phyloP scores from a whole-genome alignment of 768 basidiomycete genomes.

The Omphalotus guepiniiformis region DNA sequence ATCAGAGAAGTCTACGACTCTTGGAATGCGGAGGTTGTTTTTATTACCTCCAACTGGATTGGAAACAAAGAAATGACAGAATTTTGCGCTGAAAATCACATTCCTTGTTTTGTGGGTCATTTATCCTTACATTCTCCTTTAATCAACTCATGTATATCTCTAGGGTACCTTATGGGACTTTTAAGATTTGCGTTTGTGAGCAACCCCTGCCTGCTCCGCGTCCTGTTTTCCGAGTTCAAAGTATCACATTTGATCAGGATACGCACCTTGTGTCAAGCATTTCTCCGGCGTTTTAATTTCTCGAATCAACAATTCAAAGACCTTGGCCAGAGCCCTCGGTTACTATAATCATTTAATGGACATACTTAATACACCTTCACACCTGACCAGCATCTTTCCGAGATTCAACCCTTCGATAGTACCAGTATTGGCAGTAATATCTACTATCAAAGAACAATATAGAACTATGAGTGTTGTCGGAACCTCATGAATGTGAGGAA shows the following conservation, averaged over 20 bases:
- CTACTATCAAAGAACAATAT: too few species aligned
- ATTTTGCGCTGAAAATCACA: slow-evolving; percentile 67
- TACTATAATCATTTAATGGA: too few species aligned
- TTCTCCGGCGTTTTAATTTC: too few species aligned
- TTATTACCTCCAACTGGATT: slow-evolving; percentile 76
- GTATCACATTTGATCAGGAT: background rate
- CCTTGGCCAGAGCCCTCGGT: too few species aligned
- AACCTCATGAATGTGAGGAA: too few species aligned
- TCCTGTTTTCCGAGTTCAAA: background rate
- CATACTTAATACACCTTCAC: too few species aligned
- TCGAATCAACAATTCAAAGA: too few species aligned
- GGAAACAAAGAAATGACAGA: slow-evolving; percentile 83
- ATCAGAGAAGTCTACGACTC: slow-evolving; percentile 66
- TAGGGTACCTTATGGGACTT: slow-evolving; percentile 76
- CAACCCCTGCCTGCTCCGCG: background rate
- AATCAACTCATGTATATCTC: background rate
- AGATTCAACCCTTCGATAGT: too few species aligned
- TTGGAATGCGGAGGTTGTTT: slow-evolving; percentile 82
- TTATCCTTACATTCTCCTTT: background rate
- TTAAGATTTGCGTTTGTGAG: slow-evolving; percentile 15
- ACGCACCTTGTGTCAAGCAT: too few species aligned
- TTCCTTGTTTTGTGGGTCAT: slow-evolving; percentile 53
- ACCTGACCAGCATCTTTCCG: too few species aligned
- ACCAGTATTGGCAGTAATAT: too few species aligned
- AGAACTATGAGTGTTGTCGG: too few species aligned